Conservation (phyloP, 768 basidiomycete genomes). For the Phaeolepiota aurea region DNA sequence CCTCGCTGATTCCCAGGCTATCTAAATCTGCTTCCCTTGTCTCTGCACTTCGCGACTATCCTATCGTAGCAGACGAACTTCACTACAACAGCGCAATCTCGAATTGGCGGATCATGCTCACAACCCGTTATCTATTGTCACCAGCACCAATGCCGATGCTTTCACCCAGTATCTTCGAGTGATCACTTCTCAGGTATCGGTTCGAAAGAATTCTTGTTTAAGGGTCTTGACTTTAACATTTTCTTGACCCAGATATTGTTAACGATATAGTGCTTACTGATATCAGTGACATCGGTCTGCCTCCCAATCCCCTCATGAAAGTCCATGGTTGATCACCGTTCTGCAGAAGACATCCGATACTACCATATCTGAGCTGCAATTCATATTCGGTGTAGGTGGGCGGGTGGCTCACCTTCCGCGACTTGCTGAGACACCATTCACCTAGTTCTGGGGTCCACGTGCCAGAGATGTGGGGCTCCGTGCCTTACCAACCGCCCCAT, state of each 20-base stretch:
- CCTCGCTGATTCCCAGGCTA: neutral
- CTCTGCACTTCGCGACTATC: neutral
- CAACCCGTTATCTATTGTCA: neutral
- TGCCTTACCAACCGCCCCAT: neutral
- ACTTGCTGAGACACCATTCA: neutral
- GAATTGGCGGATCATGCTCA: neutral
- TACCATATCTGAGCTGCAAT: neutral
- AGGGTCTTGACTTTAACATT: neutral
- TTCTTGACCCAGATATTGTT: neutral
- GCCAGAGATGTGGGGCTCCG: neutral
- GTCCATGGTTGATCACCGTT: neutral
- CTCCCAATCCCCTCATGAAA: neutral
- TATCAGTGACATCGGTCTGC: neutral
- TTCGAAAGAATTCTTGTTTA: neutral
- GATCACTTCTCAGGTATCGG: neutral
- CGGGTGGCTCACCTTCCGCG: neutral
- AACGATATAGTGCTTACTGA: neutral
- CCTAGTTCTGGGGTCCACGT: neutral
- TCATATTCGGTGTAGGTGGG: neutral
- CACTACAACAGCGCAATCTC: neutral
- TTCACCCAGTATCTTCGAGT: neutral
- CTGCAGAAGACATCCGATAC: neutral
- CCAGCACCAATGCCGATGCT: neutral
- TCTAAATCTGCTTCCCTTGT: neutral
- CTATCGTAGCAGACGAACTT: neutral